Evolutionary conservation across 805 yeast genomes (phyloP).

Genomic region (Saccharomycopsis oosterbeekiorum): DNA sequence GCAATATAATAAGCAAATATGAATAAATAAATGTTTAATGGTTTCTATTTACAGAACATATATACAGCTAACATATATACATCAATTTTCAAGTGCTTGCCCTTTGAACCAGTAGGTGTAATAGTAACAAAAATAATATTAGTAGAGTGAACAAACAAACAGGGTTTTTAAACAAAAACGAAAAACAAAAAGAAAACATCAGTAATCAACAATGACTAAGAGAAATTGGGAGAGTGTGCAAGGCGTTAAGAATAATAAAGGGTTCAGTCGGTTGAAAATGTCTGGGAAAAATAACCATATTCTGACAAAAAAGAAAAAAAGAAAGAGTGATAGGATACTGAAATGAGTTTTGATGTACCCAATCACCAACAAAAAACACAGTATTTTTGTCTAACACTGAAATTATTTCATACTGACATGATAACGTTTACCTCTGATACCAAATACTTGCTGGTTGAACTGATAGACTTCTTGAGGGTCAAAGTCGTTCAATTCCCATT

Average conservation of each 20-base stretch:
- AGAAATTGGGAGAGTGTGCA: not conserved
- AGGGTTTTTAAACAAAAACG: not conserved
- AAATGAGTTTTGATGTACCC: not conserved
- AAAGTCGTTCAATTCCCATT: slow-evolving; percentile 88
- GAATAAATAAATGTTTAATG: not conserved
- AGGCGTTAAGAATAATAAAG: not conserved
- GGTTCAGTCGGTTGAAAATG: not conserved
- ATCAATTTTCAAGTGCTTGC: not conserved
- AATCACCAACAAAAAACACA: too few species aligned
- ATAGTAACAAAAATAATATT: not conserved
- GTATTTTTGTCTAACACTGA: too few species aligned
- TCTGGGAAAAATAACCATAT: not conserved
- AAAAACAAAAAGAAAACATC: not conserved
- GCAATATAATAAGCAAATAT: not conserved
- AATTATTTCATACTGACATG: slow-evolving; percentile 42
- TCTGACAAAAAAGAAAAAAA: too few species aligned
- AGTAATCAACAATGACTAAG: too few species aligned
- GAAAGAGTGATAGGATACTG: not conserved
- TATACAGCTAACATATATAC: not conserved
- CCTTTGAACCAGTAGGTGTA: not conserved
- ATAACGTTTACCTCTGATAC: slow-evolving; percentile 92
- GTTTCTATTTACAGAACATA: not conserved
- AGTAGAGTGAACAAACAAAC: not conserved
- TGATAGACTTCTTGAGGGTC: slow-evolving; percentile 92
- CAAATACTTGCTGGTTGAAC: slow-evolving; percentile 83